Percentiles rank a stretch among this genome's conserved stretches.
These are phyloP conservation scores for Apiospora phragmitis DNA, from an alignment of 2,329 filamentous ascomycete genomes.

Conservation along the genomic window DNA sequence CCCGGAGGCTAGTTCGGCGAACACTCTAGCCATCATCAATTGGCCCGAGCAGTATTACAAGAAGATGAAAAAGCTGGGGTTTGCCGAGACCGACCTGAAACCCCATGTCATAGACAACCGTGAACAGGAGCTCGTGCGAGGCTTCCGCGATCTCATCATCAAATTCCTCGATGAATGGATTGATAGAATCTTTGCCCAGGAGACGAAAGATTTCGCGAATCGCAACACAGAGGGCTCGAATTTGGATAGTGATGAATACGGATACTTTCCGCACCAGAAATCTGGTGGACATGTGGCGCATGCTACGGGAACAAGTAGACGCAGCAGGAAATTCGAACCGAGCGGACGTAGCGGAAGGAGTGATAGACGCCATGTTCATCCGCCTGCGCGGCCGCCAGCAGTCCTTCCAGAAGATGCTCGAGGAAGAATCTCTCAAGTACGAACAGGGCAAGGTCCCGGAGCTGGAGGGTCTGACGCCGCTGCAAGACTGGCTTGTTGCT, in stretches of 20 bases:
- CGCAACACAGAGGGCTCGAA: slow-evolving; percentile 73
- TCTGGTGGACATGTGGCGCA: slow-evolving; percentile 92
- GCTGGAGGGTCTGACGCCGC: slow-evolving; percentile 69
- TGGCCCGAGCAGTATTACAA: slow-evolving; percentile 96
- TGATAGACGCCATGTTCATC: slow-evolving; percentile 93
- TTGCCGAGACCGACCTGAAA: slow-evolving; percentile 71
- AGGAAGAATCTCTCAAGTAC: slow-evolving; percentile 79
- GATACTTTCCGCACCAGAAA: slow-evolving; percentile 92
- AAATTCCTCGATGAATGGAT: slow-evolving; percentile 97
- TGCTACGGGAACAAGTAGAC: slow-evolving; percentile 90
- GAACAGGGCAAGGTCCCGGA: slow-evolving; percentile 56
- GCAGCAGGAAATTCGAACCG: slow-evolving; percentile 84
- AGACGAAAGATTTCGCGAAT: slow-evolving; percentile 78
- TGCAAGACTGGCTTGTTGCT: slow-evolving; percentile 95
- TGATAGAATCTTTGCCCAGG: slow-evolving; percentile 83
- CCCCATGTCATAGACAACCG: slow-evolving; percentile 90
- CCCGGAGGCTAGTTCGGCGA: slow-evolving; percentile 77
- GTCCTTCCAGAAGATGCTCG: slow-evolving; percentile 83
- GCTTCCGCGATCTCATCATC: slow-evolving; percentile 94
- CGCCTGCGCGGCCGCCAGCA: slow-evolving; percentile 81
- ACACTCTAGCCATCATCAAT: slow-evolving; percentile 88
- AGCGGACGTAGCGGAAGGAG: slow-evolving; percentile 88
- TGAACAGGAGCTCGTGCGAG: slow-evolving; percentile 85
- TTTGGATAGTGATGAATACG: slow-evolving; percentile 83
- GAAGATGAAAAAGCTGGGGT: slow-evolving; percentile 90